These are phyloP conservation scores for Tylopilus felleus DNA, from an alignment of 768 basidiomycete genomes.

Conservation along the genomic window DNA sequence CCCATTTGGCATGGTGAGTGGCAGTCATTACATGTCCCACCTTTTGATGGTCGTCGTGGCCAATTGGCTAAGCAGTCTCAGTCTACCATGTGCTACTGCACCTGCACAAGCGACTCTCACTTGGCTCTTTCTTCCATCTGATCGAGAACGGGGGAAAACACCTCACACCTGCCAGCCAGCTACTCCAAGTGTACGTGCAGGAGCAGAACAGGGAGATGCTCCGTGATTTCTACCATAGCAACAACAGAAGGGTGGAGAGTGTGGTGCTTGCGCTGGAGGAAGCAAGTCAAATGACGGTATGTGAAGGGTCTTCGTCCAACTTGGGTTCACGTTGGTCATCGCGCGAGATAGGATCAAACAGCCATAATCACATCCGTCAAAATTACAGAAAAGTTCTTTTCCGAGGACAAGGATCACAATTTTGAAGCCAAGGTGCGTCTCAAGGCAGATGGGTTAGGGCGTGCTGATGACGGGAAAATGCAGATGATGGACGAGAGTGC, in stretches of 20 bases:
- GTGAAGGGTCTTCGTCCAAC: constrained; percentile 7
- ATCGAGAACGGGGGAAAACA: constrained; percentile 85
- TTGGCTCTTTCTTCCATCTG: constrained; percentile 92
- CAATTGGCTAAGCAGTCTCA: constrained; percentile 29
- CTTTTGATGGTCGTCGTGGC: no score
- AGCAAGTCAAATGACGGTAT: constrained; percentile 61
- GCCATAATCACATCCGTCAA: constrained; percentile 71
- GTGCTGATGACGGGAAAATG: neutral
- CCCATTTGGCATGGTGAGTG: no score
- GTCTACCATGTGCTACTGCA: constrained; percentile 94
- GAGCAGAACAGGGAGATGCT: constrained; percentile 91
- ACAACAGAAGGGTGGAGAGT: constrained; percentile 91
- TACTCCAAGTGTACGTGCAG: constrained; percentile 86
- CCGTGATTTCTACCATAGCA: constrained; percentile 95
- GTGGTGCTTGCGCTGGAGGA: constrained; percentile 88
- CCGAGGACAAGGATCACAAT: constrained; percentile 84
- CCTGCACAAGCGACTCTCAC: constrained; percentile 73
- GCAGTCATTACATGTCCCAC: no score
- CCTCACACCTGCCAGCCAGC: constrained; percentile 68
- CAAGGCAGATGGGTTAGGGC: no score
- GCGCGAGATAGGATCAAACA: constrained; percentile 57
- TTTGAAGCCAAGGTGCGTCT: constrained; percentile 87
- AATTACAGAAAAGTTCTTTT: constrained; percentile 88
- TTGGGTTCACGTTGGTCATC: neutral
- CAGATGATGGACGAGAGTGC: constrained; percentile 91